Conservation (phyloP, 2,329 filamentous ascomycete species). For the Teratosphaeria destructans region DNA sequence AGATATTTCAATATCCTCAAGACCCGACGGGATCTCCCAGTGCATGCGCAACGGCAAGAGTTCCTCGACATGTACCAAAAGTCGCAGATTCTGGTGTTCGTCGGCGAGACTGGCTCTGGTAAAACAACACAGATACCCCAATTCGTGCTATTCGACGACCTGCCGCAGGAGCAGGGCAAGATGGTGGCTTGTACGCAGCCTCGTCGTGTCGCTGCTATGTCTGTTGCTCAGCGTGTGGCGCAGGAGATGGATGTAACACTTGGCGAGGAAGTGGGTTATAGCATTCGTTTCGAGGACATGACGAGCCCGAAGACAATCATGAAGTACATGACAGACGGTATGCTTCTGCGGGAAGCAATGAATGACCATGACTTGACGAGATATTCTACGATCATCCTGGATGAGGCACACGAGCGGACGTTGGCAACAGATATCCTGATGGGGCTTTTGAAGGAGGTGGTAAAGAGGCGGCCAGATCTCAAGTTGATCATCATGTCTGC, state of each 20-base stretch:
- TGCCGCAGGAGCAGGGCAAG: constrained; percentile 76
- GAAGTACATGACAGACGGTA: constrained; percentile 99
- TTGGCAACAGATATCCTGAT: constrained; percentile 96
- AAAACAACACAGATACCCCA: constrained; percentile 99
- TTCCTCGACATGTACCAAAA: constrained; percentile 89
- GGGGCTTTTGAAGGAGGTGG: constrained; percentile 87
- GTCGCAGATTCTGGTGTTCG: constrained; percentile 93
- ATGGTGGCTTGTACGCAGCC: constrained; percentile 96
- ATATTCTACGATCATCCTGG: constrained; percentile 96
- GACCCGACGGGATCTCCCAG: constrained; percentile 72
- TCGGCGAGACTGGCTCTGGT: constrained; percentile 97
- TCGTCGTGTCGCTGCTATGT: constrained; percentile 96
- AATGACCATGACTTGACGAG: constrained; percentile 83
- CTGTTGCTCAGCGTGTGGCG: constrained; percentile 93
- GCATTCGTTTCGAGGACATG: constrained; percentile 95
- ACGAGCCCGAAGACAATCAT: constrained; percentile 80
- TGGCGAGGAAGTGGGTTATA: constrained; percentile 94
- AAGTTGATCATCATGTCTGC: constrained; percentile 99
- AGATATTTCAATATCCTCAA: constrained; percentile 87
- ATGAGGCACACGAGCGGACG: constrained; percentile 96
- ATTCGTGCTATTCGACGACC: constrained; percentile 93
- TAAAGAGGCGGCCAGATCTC: constrained; percentile 69
- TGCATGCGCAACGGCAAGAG: constrained; percentile 83
- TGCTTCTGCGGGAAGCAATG: constrained; percentile 93
- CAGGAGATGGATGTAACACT: constrained; percentile 90